Base-by-base conservation (phyloP, 2,329 filamentous ascomycete genomes). In the Epichloe typhina region DNA sequence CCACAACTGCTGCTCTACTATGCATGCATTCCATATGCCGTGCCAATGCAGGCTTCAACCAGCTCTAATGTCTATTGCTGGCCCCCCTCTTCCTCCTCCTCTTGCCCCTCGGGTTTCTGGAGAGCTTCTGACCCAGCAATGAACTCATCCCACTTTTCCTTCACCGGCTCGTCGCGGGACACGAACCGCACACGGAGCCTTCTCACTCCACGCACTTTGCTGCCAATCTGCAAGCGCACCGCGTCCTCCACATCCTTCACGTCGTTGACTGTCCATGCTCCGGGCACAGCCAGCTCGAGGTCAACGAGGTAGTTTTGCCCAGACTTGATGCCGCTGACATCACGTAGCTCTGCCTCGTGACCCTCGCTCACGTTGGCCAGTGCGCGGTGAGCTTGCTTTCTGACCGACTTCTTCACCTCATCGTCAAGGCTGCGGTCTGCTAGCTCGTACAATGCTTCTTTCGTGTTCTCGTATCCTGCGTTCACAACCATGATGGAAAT, bases 261-360 rank as follows among this genome's bases (percentile, higher is more conserved):
- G 50, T 85, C 78, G 49, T 82, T 79, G 5, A 98, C 72, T 0
- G 85, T 85, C 85, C 86, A 95, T 36, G 72, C 71, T 21, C 75
- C 77, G 0, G 91, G 88, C 15, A 94, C 86, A 2, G 80, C 85
- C 54, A 97, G 69, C 65, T 95, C 90, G 7, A 98, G 67, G 59
- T 97, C 93, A 59, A 97, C 83, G 33, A 97, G 74, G 64, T 94
- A 96, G 70, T 96, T 98, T 67, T 96, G 93, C 33, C 93, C 93
- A 3, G 88, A 93, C 70, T 98, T 98, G 68, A 95, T 78, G 50
- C 93, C 93, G 56, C 88, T 86, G 3, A 97, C 78, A 43, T 87
- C 84, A 43, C 84, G 79, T 44, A 96, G 70, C 61, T 87, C 80
- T 8, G 89, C 75, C 50, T 82, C 69, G 46, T 77, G 70, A 46